A percentile compares a stretch with the other conserved stretches of the same genome.
phyloP scores from a whole-genome alignment of 352 stramenopile genomes.

The Globisporangium ultimum region DNA sequence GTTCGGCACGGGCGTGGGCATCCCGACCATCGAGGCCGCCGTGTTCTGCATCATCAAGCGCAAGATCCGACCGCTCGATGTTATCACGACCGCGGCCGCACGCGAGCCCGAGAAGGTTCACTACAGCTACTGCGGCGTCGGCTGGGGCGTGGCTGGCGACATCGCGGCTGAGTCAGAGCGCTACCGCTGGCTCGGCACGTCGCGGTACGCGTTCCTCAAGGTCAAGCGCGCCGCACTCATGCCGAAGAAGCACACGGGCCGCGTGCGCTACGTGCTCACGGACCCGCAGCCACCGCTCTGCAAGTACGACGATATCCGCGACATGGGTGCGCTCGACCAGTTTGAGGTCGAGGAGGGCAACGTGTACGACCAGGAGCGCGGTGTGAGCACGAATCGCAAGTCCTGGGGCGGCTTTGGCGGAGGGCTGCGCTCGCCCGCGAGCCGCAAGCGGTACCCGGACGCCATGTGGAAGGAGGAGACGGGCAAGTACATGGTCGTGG shows the following conservation, averaged over 20 bases:
- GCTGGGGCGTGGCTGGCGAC: slow-evolving; percentile 72
- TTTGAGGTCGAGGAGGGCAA: slow-evolving; percentile 82
- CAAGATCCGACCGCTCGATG: slow-evolving; percentile 77
- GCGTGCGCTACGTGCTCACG: slow-evolving; percentile 63
- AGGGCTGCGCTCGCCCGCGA: slow-evolving; percentile 58
- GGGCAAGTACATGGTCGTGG: slow-evolving; percentile 65
- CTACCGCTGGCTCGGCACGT: slow-evolving; percentile 77
- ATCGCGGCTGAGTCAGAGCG: slow-evolving; percentile 74
- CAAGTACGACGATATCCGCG: slow-evolving; percentile 73
- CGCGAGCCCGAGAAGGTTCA: slow-evolving; percentile 63
- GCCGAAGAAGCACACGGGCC: slow-evolving; percentile 64
- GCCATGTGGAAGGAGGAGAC: slow-evolving; percentile 60
- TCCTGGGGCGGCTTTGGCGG: slow-evolving; percentile 60
- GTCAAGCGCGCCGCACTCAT: slow-evolving; percentile 56
- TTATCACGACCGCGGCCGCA: slow-evolving; percentile 59
- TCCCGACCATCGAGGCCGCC: slow-evolving; percentile 58
- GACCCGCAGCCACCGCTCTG: slow-evolving; percentile 59
- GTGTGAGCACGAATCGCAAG: slow-evolving; percentile 46
- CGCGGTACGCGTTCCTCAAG: slow-evolving; percentile 77
- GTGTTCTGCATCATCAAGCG: slow-evolving; percentile 84
- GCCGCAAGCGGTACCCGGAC: slow-evolving; percentile 54
- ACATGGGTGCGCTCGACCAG: slow-evolving; percentile 72
- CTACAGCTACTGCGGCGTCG: slow-evolving; percentile 82
- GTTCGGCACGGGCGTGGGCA: slow-evolving; percentile 71
- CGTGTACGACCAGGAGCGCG: slow-evolving; percentile 61